These are phyloP conservation scores for Fusarium clavum DNA, from an alignment of 2,329 filamentous ascomycete genomes.

Conservation along the genomic window DNA sequence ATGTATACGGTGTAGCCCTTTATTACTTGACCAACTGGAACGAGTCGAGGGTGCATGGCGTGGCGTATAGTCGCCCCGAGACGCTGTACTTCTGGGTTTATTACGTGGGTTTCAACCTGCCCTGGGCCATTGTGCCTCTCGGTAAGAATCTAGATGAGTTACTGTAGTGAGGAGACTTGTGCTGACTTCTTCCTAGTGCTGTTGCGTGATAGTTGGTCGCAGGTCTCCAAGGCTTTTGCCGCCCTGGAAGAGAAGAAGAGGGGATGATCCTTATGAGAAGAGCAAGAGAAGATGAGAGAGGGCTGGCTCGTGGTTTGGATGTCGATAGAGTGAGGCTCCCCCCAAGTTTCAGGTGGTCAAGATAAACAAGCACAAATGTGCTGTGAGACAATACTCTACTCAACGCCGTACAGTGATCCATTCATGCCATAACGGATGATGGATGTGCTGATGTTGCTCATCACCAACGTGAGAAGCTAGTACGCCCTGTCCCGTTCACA, in stretches of 20 bases:
- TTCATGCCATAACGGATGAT: neutral
- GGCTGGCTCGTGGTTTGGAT: neutral
- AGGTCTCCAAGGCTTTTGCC: slow-evolving; percentile 46
- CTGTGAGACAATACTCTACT: neutral
- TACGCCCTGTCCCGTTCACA: neutral
- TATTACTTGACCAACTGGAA: slow-evolving; percentile 70
- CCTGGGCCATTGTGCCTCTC: slow-evolving; percentile 68
- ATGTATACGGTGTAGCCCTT: slow-evolving; percentile 71
- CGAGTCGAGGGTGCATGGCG: slow-evolving; percentile 59
- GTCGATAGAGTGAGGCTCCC: neutral
- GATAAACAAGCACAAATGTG: neutral
- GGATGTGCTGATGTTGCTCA: neutral
- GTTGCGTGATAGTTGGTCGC: slow-evolving; percentile 49
- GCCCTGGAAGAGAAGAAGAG: slow-evolving; percentile 43
- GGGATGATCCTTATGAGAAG: slow-evolving; percentile 20
- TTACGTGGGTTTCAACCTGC: slow-evolving; percentile 69
- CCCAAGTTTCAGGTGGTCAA: neutral
- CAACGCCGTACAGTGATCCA: neutral
- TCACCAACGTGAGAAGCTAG: neutral
- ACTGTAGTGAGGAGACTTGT: neutral
- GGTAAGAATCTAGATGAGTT: slow-evolving; percentile 54
- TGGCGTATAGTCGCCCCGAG: slow-evolving; percentile 68
- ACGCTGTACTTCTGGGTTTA: slow-evolving; percentile 72
- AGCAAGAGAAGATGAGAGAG: neutral
- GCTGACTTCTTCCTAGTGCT: slow-evolving; percentile 45